phyloP scores from a whole-genome alignment of 2,329 filamentous ascomycete genomes.

The Lasiodiplodia hormozganensis region DNA sequence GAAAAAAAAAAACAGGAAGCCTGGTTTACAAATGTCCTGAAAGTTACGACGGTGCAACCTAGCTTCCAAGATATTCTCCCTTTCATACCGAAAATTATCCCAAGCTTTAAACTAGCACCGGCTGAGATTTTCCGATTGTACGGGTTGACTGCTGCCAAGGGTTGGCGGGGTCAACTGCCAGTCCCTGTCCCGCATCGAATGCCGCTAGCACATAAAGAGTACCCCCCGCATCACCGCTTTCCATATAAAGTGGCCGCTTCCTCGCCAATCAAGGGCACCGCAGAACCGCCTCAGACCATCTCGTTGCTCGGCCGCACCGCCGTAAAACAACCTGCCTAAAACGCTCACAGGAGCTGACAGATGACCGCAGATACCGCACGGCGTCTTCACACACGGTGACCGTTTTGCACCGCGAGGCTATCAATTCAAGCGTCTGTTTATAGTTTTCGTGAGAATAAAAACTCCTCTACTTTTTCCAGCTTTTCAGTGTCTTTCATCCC shows the following conservation, averaged over 20 bases:
- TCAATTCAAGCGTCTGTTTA: neutral
- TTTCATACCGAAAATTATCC: no score
- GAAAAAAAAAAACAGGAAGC: no score
- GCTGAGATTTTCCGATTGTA: neutral
- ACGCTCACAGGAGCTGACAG: neutral
- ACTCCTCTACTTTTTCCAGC: neutral
- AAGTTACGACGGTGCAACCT: no score
- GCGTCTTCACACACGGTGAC: neutral
- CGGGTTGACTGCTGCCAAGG: neutral
- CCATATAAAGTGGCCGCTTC: constrained; percentile 9
- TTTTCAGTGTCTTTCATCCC: neutral
- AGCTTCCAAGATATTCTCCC: no score
- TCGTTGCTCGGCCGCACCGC: neutral
- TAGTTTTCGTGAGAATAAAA: neutral
- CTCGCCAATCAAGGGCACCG: constrained; percentile 3
- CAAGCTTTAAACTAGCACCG: no score
- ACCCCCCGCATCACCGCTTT: neutral
- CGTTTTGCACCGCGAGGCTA: neutral
- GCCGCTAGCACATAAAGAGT: neutral
- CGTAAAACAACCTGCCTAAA: neutral
- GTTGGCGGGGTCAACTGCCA: neutral
- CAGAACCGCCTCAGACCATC: neutral
- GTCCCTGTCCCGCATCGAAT: constrained; percentile 1
- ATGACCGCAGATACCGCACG: neutral
- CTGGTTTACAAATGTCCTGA: no score